Base-by-base conservation (phyloP, 129 eudicot species). In the Lactuca saligna region DNA sequence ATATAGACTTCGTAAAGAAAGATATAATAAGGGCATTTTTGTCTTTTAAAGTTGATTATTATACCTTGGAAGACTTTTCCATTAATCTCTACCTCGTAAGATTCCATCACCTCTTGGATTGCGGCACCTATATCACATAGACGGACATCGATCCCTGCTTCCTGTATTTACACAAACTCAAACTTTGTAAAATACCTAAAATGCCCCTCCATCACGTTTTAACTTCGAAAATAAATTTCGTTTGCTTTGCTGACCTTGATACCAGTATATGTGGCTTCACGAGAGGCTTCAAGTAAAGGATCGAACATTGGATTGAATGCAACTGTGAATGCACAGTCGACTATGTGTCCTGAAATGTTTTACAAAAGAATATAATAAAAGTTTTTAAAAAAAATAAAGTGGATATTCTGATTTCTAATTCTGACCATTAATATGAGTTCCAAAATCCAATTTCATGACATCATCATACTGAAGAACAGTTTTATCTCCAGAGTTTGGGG, bases 41-140 rank as follows among this genome's bases (percentile, higher is more conserved):
- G 29, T 25, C 29, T 25, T 25, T 25, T 25, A 25, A 2, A 54
- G 4, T 29, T 29, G 17, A 33, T 39, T 38, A 33, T 10, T 8
- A 61, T 78, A 93, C 97, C 98, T 90, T 89, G 99, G 83, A 81
- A 94, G 57, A 85, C 87, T 81, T 94, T 94, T 8, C 99, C 99
- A 70, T 94, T 94, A 12, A 94, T 94, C 76, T 94, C 99, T 75
- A 94, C 99, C 82, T 94, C 99, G 63, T 94, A 89, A 2, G 99
- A 94, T 77, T 94, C 99, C 99, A 94, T 94, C 72, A 94, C 99
- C 79, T 94, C 99, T 89, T 94, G 99, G 31, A 94, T 89, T 56
- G 99, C 99, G 78, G 99, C 97, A 78, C 99, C 99, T 72, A 94
- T 78, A 85, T 94, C 97, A 48, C 97, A 79, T 58, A 94, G 84